Evolutionary conservation across 1,284 basidiomycete genomes (phyloP), one percentile per base, ranked within the genome.

Genomic region (Trametes sp.): DNA sequence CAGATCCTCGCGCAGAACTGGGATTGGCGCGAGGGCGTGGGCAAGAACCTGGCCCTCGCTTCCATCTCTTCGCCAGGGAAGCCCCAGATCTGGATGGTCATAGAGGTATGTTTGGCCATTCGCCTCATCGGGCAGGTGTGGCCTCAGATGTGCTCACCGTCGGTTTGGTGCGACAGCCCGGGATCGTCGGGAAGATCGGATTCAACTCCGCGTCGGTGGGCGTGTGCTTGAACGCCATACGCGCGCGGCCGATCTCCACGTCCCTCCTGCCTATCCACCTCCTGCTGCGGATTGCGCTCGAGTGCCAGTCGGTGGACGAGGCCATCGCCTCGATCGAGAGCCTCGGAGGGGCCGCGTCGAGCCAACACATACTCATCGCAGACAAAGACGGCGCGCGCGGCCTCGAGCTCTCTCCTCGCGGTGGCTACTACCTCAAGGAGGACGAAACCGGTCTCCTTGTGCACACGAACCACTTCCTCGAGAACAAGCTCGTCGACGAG

Each of bases 1-100:
- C 73, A 73, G 63, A 67, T 76, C 52, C 67, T 78, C n/a, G 76
- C 73, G 11, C 76, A 79, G 69, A 78, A 78, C 66, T 79, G 77
- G 77, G 77, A 79, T 62, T 79, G 77, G 77, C 70, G 73, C n/a
- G 69, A 69, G 54, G 56, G 65, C 9, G 73, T 77, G 29, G 70
- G 72, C 21, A 70, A 75, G 61, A 76, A 77, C 59, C 72, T 79
- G 53, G 76, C 74, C 6, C 61, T 78, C 46, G 70, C 70, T 8
- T 70, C 75, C 21, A 75, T 77, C 53, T 59, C 61, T 24, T 64
- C 69, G 53, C 53, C 53, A 14, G 72, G 71, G 5, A 76, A 76
- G 60, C 76, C 77, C 9, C 69, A 69, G 28, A 76, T 77, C 23
- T 76, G 75, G 74, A 76, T 79, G 75, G 76, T 77, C 24, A 76